phyloP scores from a whole-genome alignment of 1,284 basidiomycete species.

The Cryptococcus wingfieldii region DNA sequence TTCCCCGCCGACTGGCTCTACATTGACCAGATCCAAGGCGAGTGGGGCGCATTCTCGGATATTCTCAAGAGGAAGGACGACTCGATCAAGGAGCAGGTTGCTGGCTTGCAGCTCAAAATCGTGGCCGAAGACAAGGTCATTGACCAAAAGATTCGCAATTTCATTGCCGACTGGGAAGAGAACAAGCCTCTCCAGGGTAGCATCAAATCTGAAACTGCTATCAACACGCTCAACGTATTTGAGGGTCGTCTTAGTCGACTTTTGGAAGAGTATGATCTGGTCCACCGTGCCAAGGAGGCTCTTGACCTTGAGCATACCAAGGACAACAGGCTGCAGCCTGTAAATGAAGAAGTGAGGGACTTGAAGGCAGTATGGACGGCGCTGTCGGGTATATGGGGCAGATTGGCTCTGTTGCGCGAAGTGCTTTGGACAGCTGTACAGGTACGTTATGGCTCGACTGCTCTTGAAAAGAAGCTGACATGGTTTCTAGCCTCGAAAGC shows the following conservation, averaged over 20 bases:
- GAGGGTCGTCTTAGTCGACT: slow-evolving; percentile 84
- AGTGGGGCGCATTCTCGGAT: slow-evolving; percentile 98
- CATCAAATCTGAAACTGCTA: slow-evolving; percentile 89
- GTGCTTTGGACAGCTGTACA: slow-evolving; percentile 84
- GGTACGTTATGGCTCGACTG: slow-evolving; percentile 13
- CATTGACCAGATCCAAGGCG: slow-evolving; percentile 92
- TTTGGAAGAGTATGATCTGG: slow-evolving; percentile 87
- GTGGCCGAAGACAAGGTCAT: slow-evolving; percentile 99
- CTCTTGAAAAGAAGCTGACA: background rate
- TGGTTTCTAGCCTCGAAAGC: slow-evolving; percentile 69
- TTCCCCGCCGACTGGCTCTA: slow-evolving; percentile 98
- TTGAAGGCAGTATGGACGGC: slow-evolving; percentile 99
- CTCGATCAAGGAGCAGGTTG: slow-evolving; percentile 87
- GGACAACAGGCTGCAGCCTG: slow-evolving; percentile 86
- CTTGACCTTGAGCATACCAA: slow-evolving; percentile 85
- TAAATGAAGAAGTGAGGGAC: slow-evolving; percentile 91
- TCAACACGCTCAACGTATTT: slow-evolving; percentile 91
- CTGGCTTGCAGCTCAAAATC: slow-evolving; percentile 77
- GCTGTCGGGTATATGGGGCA: slow-evolving; percentile 92
- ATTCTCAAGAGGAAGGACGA: slow-evolving; percentile 97
- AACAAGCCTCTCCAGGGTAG: slow-evolving; percentile 85
- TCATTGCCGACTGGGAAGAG: slow-evolving; percentile 84
- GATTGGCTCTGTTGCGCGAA: slow-evolving; percentile 84
- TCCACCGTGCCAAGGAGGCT: slow-evolving; percentile 93
- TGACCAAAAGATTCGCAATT: slow-evolving; percentile 85